A percentile compares a stretch with the other conserved stretches of the same genome.
phyloP scores from a whole-genome alignment of 73 alveolate species.

The Symbiodinium pilosum region DNA sequence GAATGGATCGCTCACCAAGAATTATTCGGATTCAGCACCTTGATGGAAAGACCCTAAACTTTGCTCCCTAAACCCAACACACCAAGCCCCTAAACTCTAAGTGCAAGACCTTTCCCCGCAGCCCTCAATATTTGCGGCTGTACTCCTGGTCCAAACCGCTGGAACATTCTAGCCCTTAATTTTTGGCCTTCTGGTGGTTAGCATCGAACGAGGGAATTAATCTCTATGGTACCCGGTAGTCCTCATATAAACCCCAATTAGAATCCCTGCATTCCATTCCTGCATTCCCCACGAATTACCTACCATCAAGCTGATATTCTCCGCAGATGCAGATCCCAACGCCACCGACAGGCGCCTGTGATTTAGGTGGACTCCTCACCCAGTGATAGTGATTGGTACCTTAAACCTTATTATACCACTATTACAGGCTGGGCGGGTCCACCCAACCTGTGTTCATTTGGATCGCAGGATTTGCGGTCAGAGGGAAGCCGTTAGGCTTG shows the following conservation, averaged over 20 bases:
- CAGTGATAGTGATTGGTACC: neutral
- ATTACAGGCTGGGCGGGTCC: too few relatives aligned
- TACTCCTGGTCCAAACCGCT: neutral
- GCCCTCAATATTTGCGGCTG: neutral
- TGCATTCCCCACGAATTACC: neutral
- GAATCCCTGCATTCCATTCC: neutral
- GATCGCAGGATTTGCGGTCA: too few relatives aligned
- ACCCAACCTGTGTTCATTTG: too few relatives aligned
- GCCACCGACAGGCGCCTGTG: neutral
- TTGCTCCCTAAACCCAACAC: neutral
- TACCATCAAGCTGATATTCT: too few relatives aligned
- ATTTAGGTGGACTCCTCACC: neutral
- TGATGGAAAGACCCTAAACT: neutral
- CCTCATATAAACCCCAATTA: neutral
- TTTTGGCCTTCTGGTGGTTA: neutral
- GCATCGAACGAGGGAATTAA: neutral
- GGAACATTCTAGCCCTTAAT: neutral
- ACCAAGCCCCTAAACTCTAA: neutral
- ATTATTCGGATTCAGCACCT: neutral
- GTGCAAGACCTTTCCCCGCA: neutral
- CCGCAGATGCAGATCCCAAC: neutral
- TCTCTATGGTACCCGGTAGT: neutral
- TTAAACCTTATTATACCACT: neutral
- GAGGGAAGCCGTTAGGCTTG: too few relatives aligned
- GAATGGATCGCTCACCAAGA: too few relatives aligned